Evolutionary conservation across 441 rosid species (phyloP).

Genomic region (Mallotus repandus): DNA sequence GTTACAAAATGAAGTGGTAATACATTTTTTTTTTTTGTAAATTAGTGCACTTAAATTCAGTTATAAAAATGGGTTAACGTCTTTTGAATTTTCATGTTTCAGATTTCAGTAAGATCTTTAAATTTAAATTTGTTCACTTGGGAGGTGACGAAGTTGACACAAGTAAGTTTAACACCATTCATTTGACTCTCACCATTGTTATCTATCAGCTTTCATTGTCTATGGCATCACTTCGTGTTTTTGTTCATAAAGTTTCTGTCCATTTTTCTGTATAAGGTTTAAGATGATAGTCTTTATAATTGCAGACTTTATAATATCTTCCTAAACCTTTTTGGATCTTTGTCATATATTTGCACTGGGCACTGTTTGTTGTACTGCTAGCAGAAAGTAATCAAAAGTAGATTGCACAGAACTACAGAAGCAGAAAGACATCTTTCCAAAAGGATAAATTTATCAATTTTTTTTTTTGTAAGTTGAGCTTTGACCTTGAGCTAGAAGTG

Average conservation of each 20-base stretch:
- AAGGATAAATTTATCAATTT: neutral
- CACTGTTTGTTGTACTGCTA: neutral
- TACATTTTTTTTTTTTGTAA: neutral
- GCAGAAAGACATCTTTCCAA: neutral
- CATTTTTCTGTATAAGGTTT: neutral
- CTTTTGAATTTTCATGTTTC: constrained; percentile 20
- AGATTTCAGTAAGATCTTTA: constrained; percentile 83
- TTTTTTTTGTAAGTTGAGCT: neutral
- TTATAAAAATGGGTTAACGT: constrained; percentile 9
- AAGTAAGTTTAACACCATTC: constrained; percentile 37
- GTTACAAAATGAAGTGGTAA: neutral
- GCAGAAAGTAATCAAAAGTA: neutral
- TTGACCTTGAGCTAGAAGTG: neutral
- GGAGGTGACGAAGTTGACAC: constrained; percentile 83
- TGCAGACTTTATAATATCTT: neutral
- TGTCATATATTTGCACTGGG: neutral
- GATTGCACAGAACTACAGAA: neutral
- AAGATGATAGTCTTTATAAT: neutral
- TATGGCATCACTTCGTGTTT: neutral
- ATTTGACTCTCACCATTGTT: neutral
- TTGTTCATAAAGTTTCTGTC: neutral
- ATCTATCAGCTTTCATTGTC: neutral
- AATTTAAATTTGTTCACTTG: constrained; percentile 66
- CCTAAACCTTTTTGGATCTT: neutral
- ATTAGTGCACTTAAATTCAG: neutral